Conservation (phyloP, 768 basidiomycete species). For the Leucosporidium creatinivorum region DNA sequence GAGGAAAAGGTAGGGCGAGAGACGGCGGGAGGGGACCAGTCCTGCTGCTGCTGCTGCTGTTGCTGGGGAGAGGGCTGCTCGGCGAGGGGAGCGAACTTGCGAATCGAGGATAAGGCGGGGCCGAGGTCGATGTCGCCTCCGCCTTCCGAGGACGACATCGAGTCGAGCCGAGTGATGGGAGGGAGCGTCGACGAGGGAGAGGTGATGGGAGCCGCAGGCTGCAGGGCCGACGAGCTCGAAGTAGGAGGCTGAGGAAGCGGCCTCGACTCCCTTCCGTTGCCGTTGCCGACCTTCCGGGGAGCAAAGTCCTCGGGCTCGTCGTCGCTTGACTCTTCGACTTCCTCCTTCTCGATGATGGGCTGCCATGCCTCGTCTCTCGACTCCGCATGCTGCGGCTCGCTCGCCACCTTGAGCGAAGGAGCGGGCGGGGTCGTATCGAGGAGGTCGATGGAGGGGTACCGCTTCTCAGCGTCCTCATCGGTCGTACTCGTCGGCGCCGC, state of each 20-base stretch:
- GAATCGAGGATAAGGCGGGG: conserved; percentile 29
- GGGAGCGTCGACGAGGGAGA: background rate
- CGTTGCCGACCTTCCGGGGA: background rate
- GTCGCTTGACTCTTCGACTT: conserved; percentile 23
- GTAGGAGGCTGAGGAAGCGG: no score
- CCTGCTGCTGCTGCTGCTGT: background rate
- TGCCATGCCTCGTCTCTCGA: conserved; percentile 16
- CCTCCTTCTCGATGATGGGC: conserved; percentile 26
- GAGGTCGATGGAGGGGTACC: conserved; percentile 27
- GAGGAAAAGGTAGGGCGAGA: no score
- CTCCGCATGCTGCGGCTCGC: no score
- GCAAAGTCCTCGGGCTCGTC: conserved; percentile 13
- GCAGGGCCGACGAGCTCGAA: no score
- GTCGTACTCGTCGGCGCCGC: background rate
- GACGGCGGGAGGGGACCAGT: conserved; percentile 1
- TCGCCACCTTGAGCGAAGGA: background rate
- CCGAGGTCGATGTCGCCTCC: conserved; percentile 31
- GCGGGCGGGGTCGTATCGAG: background rate
- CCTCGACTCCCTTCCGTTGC: background rate
- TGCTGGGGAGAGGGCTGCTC: background rate
- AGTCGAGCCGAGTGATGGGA: background rate
- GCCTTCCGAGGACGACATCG: background rate
- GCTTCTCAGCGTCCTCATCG: conserved; percentile 9
- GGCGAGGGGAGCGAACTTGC: conserved; percentile 22
- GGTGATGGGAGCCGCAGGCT: no score